phyloP scores from a whole-genome alignment of 495 filamentous ascomycete genomes.

The Terfezia claveryi region DNA sequence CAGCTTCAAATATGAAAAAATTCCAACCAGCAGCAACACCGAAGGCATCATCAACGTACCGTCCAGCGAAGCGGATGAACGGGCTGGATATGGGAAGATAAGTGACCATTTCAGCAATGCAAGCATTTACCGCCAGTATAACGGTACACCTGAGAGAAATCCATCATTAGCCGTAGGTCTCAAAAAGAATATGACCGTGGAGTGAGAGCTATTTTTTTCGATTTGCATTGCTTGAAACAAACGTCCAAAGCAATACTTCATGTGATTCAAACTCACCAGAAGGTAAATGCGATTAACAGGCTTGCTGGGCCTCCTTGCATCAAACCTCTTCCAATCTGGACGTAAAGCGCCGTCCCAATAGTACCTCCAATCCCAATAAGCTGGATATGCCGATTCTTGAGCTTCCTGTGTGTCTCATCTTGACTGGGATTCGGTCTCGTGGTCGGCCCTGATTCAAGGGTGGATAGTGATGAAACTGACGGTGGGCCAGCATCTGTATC shows the following conservation, averaged over 20 bases:
- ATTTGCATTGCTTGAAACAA: no score
- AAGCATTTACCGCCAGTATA: slow-evolving; percentile 27
- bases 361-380: slow-evolving; percentile 53
- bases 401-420: not conserved
- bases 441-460: no score
- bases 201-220: no score
- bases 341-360: slow-evolving; percentile 43
- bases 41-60: slow-evolving; percentile 56
- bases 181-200: no score
- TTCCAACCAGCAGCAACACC: slow-evolving; percentile 50
- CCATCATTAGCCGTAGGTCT: not conserved
- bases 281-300: slow-evolving; percentile 32
- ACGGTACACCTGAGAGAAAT: slow-evolving; percentile 10
- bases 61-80: slow-evolving; percentile 45
- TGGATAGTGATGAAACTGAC: no score
- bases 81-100: slow-evolving; percentile 41
- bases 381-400: slow-evolving; percentile 21
- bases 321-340: slow-evolving; percentile 29
- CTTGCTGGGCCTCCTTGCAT: slow-evolving; percentile 27
- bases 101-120: slow-evolving; percentile 42
- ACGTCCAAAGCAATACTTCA: not conserved
- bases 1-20: slow-evolving; percentile 36
- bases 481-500: no score
- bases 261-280: slow-evolving; percentile 20
- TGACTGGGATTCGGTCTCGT: not conserved